A percentile compares a stretch with the other conserved stretches of the same genome.
Conservation (phyloP, 805 yeast genomes). For the Naumovozyma baii region DNA sequence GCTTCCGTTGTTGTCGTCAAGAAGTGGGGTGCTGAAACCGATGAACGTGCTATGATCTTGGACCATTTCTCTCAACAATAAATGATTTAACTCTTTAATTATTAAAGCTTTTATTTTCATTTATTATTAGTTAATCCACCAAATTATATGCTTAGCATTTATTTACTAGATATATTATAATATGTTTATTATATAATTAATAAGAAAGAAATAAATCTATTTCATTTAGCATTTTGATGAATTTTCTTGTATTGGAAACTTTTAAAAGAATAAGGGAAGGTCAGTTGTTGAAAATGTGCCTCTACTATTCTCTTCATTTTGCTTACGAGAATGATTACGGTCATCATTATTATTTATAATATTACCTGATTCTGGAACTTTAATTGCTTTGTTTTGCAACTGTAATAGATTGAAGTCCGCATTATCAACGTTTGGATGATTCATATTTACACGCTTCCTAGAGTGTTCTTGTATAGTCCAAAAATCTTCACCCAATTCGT, state of each 20-base stretch:
- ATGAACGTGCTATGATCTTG: constrained; percentile 90
- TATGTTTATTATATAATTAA: constrained; percentile 1
- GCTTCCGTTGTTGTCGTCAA: constrained; percentile 98
- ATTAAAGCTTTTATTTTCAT: constrained; percentile 2
- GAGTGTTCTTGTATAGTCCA: background rate
- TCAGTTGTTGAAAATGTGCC: constrained; percentile 6
- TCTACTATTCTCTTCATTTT: background rate
- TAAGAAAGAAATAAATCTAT: background rate
- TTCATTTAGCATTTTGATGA: background rate
- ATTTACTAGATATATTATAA: constrained; percentile 3
- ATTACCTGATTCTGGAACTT: background rate
- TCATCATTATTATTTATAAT: background rate
- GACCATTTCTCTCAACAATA: constrained; percentile 91
- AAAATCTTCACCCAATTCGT: constrained; percentile 6
- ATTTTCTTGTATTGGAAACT: background rate
- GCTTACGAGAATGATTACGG: constrained; percentile 1
- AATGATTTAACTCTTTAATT: constrained; percentile 20
- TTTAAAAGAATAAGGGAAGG: constrained; percentile 9
- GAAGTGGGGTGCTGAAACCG: constrained; percentile 99
- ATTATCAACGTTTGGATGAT: background rate
- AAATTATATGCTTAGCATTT: background rate
- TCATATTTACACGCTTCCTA: background rate
- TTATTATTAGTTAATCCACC: background rate
- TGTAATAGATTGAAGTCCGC: background rate
- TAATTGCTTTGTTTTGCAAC: background rate